Percentiles rank a stretch among this genome's conserved stretches.
phyloP scores from a whole-genome alignment of 2,329 filamentous ascomycete genomes.

The Penicillium sp. region DNA sequence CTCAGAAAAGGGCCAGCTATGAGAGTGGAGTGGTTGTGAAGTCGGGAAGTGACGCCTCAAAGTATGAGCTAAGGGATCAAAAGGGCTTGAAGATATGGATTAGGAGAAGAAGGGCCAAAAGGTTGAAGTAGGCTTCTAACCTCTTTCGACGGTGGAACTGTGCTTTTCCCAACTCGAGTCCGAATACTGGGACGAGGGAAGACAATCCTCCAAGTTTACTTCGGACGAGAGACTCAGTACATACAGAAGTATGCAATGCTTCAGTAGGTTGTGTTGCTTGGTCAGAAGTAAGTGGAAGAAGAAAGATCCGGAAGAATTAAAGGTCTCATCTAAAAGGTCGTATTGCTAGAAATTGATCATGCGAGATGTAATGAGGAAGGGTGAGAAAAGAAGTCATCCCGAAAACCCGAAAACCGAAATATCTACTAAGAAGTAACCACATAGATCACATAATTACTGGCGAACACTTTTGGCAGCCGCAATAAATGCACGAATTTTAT shows the following conservation, averaged over 20 bases:
- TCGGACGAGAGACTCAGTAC: no score
- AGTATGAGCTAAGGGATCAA: neutral
- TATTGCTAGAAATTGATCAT: neutral
- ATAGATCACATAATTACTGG: conserved; percentile 14
- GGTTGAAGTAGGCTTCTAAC: neutral
- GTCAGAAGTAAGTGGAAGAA: neutral
- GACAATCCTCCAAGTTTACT: neutral
- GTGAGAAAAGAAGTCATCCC: conserved; percentile 11
- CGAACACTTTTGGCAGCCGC: conserved; percentile 64
- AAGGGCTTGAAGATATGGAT: neutral
- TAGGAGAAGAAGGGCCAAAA: neutral
- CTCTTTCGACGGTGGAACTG: neutral
- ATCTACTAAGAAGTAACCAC: neutral
- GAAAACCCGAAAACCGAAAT: neutral
- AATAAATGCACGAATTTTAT: conserved; percentile 80
- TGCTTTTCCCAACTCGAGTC: neutral
- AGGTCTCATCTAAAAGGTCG: neutral
- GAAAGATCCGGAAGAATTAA: neutral
- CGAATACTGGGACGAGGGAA: neutral
- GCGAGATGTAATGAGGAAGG: neutral
- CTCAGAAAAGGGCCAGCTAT: neutral
- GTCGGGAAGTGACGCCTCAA: neutral
- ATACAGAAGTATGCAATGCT: neutral
- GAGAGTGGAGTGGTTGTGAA: neutral
- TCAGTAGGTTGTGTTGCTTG: neutral